phyloP scores from a whole-genome alignment of 1,284 basidiomycete species.

The Apiotrichum domesticum region DNA sequence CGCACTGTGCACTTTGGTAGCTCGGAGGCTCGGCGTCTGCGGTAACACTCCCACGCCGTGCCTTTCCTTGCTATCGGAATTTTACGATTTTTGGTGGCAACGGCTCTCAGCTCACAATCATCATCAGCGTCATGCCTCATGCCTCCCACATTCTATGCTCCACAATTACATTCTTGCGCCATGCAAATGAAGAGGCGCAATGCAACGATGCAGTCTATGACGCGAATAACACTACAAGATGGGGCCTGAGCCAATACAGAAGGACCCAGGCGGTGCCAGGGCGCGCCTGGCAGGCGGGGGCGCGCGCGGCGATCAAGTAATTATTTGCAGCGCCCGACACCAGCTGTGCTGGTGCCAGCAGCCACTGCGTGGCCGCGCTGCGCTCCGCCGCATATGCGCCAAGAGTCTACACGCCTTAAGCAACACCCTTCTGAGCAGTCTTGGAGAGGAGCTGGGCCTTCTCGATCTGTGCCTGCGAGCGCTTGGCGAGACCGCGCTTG shows the following conservation, averaged over 20 bases:
- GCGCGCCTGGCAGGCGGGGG: no score
- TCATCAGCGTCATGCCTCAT: neutral
- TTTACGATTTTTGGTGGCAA: no score
- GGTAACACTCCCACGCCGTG: no score
- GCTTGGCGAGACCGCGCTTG: conserved; percentile 57
- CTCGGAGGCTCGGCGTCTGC: no score
- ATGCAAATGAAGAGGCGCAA: neutral
- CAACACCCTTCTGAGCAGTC: conserved; percentile 48
- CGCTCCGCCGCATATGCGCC: neutral
- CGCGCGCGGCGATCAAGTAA: no score
- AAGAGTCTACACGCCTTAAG: conserved; percentile 24
- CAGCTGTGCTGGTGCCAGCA: neutral
- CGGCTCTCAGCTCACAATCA: no score
- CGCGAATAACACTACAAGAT: conserved; percentile 6
- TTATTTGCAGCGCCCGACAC: no score
- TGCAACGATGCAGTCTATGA: conserved; percentile 6
- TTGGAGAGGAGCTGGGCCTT: conserved; percentile 90
- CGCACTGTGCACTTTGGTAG: no score
- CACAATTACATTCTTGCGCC: neutral
- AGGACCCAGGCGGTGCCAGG: no score
- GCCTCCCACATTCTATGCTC: no score
- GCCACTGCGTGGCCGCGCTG: no score
- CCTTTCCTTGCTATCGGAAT: no score
- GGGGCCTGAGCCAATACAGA: neutral
- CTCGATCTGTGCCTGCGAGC: conserved; percentile 60